A percentile compares a stretch with the other conserved stretches of the same genome.
These are phyloP conservation scores for Alternaria arborescens DNA, from an alignment of 2,329 filamentous ascomycete species.

Conservation along the genomic window DNA sequence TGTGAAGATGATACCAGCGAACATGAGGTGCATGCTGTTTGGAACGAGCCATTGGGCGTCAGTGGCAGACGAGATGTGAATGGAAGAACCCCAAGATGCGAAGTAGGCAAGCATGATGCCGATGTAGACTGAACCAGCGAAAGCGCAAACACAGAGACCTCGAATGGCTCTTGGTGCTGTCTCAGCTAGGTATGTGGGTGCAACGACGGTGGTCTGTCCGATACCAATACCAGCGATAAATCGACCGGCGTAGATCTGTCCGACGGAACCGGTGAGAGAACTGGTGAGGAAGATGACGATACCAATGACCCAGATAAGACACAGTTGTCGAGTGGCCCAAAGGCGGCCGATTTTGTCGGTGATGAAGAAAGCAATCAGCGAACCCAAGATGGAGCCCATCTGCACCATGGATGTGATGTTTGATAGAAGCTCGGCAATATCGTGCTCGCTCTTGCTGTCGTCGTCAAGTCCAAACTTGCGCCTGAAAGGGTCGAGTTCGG, in stretches of 20 bases:
- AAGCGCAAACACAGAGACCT: conserved; percentile 76
- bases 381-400: conserved; percentile 76
- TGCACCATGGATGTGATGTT: conserved; percentile 86
- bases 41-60: conserved; percentile 67
- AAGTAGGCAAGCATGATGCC: conserved; percentile 84
- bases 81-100: conserved; percentile 64
- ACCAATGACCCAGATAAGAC: conserved; percentile 52
- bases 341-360: conserved; percentile 56
- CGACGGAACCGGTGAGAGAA: conserved; percentile 47
- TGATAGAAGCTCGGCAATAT: conserved; percentile 51
- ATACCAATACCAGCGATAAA: conserved; percentile 73
- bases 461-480: conserved; percentile 51
- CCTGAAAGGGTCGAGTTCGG: conserved; percentile 46
- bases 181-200: conserved; percentile 77
- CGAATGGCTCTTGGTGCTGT: conserved; percentile 73
- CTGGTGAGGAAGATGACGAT: conserved; percentile 53
- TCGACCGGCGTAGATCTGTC: conserved; percentile 69
- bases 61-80: conserved; percentile 60
- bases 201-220: conserved; percentile 72
- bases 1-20: conserved; percentile 74
- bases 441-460: conserved; percentile 35
- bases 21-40: conserved; percentile 79
- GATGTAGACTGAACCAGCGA: conserved; percentile 76
- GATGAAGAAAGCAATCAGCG: conserved; percentile 66
- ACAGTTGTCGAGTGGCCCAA: conserved; percentile 55